Base-by-base conservation (phyloP, 2,329 filamentous ascomycete genomes). In the Neofusicoccum umdonicola region DNA sequence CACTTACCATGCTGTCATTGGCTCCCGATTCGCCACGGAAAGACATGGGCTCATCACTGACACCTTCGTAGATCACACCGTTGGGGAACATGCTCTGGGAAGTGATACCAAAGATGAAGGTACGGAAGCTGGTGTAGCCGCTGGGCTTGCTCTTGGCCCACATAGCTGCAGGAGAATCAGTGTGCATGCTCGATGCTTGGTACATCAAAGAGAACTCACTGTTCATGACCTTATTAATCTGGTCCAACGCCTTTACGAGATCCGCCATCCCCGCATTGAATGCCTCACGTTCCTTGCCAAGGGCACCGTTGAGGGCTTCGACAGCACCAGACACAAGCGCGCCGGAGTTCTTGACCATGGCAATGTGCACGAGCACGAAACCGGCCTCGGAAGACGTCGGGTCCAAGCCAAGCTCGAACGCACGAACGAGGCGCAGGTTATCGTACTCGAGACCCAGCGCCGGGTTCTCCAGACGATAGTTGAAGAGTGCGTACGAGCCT, bases 31-130 rank as follows among this genome's bases (percentile, higher is more conserved):
- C 94, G 69, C 94, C 94, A 37, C 94, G 89, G 85, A 97, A 97
- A 64, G 85, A 89, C 76, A 92, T 80, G 3, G 91, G 90, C 74
- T 90, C 82, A 66, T 90, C 87, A 68, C 89, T 89, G 66, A 94
- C 86, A 8, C 92, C 93, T 75, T 96, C 90, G 76, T 97, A 97
- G 52, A 96, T 79, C 7, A 97, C 94, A 8, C 94, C 94, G 68
- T 93, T 83, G 8, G 93, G 93, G 78, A 97, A 97, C 93, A 97
- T 97, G 72, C 88, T 89, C 79, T 97, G 93, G 54, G 87, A 90
- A 1, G 92, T 96, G 78, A 97, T 97, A 71, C 94, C 94, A 74
- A 97, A 97, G 80, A 97, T 97, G 82, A 97, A 97, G 11, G 94
- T 96, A 45, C 93, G 90, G 86, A 97, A 97, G 70, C 87, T 90